These are phyloP conservation scores for Myxozyma lipomycoides DNA, from an alignment of 805 yeast genomes.

Conservation along the genomic window DNA sequence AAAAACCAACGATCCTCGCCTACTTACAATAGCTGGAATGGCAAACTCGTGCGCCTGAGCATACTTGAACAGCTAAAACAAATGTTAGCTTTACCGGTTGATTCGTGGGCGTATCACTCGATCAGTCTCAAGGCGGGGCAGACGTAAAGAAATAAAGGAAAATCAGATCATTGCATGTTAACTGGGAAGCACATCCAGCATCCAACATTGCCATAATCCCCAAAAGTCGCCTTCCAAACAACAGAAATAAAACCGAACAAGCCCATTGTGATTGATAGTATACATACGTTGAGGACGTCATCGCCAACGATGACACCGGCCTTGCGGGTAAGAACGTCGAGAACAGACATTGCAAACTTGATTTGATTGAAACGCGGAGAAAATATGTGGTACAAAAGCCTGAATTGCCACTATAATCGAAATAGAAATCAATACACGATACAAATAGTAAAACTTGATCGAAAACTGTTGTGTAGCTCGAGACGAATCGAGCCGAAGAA, in stretches of 20 bases:
- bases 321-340: slow-evolving; percentile 80
- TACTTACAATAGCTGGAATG: slow-evolving; percentile 76
- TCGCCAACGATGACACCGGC: slow-evolving; percentile 99
- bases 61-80: slow-evolving; percentile 59
- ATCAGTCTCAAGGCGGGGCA: too few species aligned
- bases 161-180: too few species aligned
- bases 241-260: slow-evolving; percentile 1
- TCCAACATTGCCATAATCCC: neutral
- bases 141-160: too few species aligned
- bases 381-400: too few species aligned
- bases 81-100: neutral
- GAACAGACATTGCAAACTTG: slow-evolving; percentile 37
- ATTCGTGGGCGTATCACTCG: too few species aligned
- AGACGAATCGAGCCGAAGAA: too few species aligned
- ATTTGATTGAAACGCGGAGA: neutral
- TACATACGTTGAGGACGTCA: slow-evolving; percentile 60
- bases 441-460: too few species aligned
- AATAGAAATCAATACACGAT: too few species aligned
- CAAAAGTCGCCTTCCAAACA: neutral
- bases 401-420: too few species aligned
- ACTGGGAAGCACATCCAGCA: too few species aligned
- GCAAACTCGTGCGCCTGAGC: slow-evolving; percentile 93
- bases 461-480: too few species aligned
- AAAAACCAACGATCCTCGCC: too few species aligned
- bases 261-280: neutral